Conservation (phyloP, 2,329 filamentous ascomycete species). For the Colletotrichum plurivorum region DNA sequence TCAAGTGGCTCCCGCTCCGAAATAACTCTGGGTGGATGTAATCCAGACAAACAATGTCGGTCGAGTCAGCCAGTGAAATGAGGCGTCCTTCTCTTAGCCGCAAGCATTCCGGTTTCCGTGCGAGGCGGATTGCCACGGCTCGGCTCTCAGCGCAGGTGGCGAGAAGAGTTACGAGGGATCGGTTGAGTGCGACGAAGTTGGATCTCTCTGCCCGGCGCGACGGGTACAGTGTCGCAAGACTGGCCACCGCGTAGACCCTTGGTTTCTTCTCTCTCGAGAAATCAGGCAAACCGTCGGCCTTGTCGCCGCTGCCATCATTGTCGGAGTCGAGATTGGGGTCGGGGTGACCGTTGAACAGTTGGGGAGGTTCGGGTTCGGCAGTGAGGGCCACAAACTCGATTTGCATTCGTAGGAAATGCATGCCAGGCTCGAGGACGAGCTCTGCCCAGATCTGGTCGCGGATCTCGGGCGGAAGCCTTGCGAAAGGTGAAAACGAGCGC, state of each 20-base stretch:
- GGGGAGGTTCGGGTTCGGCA: neutral
- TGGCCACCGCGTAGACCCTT: constrained; percentile 39
- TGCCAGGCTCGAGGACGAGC: constrained; percentile 50
- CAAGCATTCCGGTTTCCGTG: constrained; percentile 41
- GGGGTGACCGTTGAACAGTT: neutral
- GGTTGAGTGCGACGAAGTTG: constrained; percentile 48
- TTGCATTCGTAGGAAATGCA: constrained; percentile 50
- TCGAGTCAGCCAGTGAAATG: constrained; percentile 47
- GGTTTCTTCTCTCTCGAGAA: constrained; percentile 42
- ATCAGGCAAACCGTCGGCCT: constrained; percentile 43
- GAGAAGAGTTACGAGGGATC: constrained; percentile 32
- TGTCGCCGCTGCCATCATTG: constrained; percentile 34
- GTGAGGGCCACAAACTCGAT: neutral
- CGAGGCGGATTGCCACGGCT: constrained; percentile 19
- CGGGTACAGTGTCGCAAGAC: constrained; percentile 46
- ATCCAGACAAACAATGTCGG: constrained; percentile 52
- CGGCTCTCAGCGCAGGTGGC: constrained; percentile 34
- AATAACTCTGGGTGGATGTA: constrained; percentile 50
- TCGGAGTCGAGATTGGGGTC: neutral
- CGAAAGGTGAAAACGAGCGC: constrained; percentile 50
- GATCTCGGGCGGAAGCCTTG: constrained; percentile 52
- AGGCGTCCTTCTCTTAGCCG: constrained; percentile 46
- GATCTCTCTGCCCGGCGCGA: constrained; percentile 51
- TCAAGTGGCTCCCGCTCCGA: constrained; percentile 46
- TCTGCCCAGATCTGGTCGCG: constrained; percentile 53